Evolutionary conservation across 208 protist genomes (phyloP), one percentile per base, ranked within the genome.

Genomic region (Herpetomonas tarakana): DNA sequence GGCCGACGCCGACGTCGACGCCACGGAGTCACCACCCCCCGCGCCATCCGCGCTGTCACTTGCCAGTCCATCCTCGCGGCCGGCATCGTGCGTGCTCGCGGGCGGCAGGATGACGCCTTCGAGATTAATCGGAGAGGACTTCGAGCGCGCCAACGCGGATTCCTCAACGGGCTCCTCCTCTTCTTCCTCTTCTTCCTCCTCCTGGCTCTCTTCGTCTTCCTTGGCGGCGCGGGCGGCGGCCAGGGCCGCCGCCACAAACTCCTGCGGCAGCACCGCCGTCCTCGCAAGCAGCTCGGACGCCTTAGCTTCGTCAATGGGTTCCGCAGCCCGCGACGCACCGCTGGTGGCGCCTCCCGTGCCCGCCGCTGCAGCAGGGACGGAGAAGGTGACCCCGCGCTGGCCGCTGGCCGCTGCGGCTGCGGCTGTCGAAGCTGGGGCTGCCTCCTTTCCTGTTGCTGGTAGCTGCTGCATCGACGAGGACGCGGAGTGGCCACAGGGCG

Each of bases 231-330:
- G 28, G 18, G 38, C 41, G 6, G 57, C 65, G 14, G 68, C 67
- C 12, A 86, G 63, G 2, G 74, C 79, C n/a, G 79, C 79, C 29
- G 73, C 68, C 18, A 86, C 69, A 45, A 82, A 86, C 52, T 67
- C 73, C 25, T 75, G 47, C 31, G 74, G 79, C 38, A 86, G 60
- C 38, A 70, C 74, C 19, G 78, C 78, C 0, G 78, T 71, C 16
- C 74, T 52, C 29, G 71, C 71, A 30, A 85, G 55, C 28, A 85
- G 35, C 0, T 81, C 64, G 7, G 56, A 41, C 11, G 55, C 24
- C 4, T 24, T 24, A 29, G 35, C 35, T 41, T 52, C 44, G 22
- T 62, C 58, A n/a, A 52, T 16, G 9, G 31, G 3, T 18, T 26
- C 44, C 56, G 44, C 44, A 9, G 29, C 14, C 38, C 3, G 18